Percentiles rank a stretch among this genome's conserved stretches.
Evolutionary conservation across 176 grass and related monocot species (phyloP).

Genomic region (Ampelocalamus luodianensis): DNA sequence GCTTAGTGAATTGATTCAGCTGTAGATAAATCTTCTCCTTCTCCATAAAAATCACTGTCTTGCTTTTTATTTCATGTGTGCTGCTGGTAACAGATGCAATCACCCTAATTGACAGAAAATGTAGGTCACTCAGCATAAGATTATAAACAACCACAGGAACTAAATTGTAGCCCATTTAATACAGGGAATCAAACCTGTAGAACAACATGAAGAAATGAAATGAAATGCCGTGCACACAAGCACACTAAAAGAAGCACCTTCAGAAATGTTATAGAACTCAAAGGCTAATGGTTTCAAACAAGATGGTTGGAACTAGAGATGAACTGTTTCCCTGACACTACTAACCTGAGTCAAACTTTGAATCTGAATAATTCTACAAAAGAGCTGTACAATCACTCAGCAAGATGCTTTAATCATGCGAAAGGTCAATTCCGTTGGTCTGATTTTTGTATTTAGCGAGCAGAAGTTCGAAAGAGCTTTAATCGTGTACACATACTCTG

Average conservation of each 20-base stretch:
- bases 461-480: conserved; percentile 22
- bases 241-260: conserved; percentile 19
- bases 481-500: conserved; percentile 1
- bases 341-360: background rate
- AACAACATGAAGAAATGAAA: conserved; percentile 37
- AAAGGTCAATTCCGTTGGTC: background rate
- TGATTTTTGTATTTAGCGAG: background rate
- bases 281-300: conserved; percentile 16
- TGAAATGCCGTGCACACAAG: conserved; percentile 1
- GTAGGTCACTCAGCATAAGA: conserved; percentile 28
- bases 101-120: conserved; percentile 62
- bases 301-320: conserved; percentile 23
- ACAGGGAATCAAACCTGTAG: conserved; percentile 9
- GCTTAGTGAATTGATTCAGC: conserved; percentile 88
- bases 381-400: background rate
- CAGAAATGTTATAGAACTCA: background rate
- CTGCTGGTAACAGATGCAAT: conserved; percentile 94
- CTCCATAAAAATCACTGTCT: conserved; percentile 84
- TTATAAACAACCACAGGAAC: background rate
- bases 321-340: background rate
- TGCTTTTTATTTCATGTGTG: conserved; percentile 97
- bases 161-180: conserved; percentile 9
- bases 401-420: background rate
- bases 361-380: background rate
- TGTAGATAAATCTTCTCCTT: conserved; percentile 91